These are phyloP conservation scores for Corylus americana DNA, from an alignment of 306 rosid species.

Conservation along the genomic window DNA sequence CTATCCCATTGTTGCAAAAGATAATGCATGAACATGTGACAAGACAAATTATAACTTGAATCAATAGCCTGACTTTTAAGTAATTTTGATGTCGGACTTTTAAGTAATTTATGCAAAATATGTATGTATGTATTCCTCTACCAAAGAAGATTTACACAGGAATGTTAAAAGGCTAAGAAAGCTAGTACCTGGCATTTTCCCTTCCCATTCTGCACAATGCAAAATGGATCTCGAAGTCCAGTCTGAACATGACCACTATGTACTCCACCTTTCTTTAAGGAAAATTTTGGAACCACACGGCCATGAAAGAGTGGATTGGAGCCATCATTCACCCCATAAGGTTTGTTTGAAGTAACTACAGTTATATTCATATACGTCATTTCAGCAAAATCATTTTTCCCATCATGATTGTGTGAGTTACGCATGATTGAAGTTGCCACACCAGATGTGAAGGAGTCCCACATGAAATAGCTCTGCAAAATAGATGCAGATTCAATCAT, in stretches of 20 bases:
- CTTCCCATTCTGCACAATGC: conserved; percentile 64
- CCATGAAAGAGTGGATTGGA: conserved; percentile 81
- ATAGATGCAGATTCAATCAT: not conserved
- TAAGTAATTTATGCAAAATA: too few species aligned
- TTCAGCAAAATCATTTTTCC: conserved; percentile 83
- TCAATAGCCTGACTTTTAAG: too few species aligned
- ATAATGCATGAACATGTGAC: conserved; percentile 8
- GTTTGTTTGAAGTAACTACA: conserved; percentile 80
- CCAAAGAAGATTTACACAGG: too few species aligned
- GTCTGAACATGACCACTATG: conserved; percentile 88
- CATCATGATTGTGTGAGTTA: conserved; percentile 42
- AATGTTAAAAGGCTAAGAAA: not conserved
- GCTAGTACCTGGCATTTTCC: conserved; percentile 77
- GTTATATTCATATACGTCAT: conserved; percentile 88
- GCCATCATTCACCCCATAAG: conserved; percentile 77
- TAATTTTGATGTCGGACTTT: too few species aligned
- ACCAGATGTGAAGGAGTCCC: conserved; percentile 88
- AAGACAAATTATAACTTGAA: not conserved
- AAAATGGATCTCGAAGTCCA: conserved; percentile 81
- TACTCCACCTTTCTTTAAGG: conserved; percentile 61
- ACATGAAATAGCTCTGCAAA: conserved; percentile 82
- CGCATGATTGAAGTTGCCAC: conserved; percentile 81
- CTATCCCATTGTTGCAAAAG: conserved; percentile 40
- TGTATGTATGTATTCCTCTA: not conserved
- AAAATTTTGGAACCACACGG: conserved; percentile 58